A percentile compares a stretch with the other conserved stretches of the same genome.
phyloP scores from a whole-genome alignment of 2,329 filamentous ascomycete species.

The Emmonsiellopsis sp. region DNA sequence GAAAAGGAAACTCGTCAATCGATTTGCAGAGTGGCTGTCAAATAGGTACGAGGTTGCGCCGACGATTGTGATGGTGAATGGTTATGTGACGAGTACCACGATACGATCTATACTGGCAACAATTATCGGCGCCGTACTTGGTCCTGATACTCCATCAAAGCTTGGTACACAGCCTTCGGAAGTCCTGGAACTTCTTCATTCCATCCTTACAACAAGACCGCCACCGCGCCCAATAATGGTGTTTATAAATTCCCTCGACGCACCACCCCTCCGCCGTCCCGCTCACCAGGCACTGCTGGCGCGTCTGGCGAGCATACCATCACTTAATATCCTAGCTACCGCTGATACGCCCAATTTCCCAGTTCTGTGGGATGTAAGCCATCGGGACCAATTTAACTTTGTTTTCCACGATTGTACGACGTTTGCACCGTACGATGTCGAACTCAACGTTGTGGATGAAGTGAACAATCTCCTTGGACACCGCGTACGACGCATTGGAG shows the following conservation, averaged over 20 bases:
- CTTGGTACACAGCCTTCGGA: constrained; percentile 57
- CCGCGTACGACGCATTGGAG: constrained; percentile 68
- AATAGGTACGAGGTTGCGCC: constrained; percentile 25
- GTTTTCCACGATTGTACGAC: constrained; percentile 93
- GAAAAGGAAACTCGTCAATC: constrained; percentile 65
- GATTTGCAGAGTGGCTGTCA: constrained; percentile 65
- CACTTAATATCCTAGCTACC: constrained; percentile 66
- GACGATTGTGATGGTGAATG: constrained; percentile 77
- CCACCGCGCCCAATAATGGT: constrained; percentile 48
- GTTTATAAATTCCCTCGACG: constrained; percentile 81
- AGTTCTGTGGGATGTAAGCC: constrained; percentile 77
- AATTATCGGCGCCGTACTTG: constrained; percentile 54
- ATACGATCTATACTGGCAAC: constrained; percentile 44
- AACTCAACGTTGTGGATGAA: constrained; percentile 79
- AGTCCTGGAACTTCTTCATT: constrained; percentile 58
- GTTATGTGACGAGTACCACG: constrained; percentile 50
- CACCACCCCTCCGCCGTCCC: constrained; percentile 62
- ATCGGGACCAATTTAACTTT: constrained; percentile 77
- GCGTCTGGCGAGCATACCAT: constrained; percentile 63
- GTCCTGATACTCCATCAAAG: constrained; percentile 36
- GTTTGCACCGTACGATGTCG: constrained; percentile 63
- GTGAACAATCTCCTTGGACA: constrained; percentile 81
- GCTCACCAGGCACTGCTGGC: constrained; percentile 64
- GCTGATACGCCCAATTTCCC: constrained; percentile 82
- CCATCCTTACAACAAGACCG: constrained; percentile 47